These are phyloP conservation scores for Emydomyces testavorans DNA, from an alignment of 2,329 filamentous ascomycete genomes.

Conservation along the genomic window DNA sequence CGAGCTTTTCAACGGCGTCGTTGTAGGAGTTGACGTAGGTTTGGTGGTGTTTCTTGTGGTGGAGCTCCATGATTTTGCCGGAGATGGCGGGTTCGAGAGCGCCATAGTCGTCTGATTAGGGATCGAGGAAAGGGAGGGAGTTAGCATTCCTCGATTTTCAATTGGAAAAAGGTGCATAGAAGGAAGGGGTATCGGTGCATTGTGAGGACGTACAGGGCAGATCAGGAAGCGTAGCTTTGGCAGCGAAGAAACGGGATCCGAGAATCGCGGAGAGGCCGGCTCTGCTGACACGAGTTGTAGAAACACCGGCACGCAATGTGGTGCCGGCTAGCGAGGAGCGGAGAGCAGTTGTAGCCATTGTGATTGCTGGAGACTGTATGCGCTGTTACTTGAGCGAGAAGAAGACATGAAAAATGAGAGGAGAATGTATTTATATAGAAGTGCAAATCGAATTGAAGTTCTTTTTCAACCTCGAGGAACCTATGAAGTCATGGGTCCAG, in stretches of 20 bases:
- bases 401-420: neutral
- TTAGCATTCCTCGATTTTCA: neutral
- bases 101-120: conserved; percentile 74
- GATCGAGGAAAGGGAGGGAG: neutral
- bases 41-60: conserved; percentile 89
- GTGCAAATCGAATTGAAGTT: too few species aligned
- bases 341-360: conserved; percentile 48
- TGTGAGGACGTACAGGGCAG: conserved; percentile 53
- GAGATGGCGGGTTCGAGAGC: conserved; percentile 78
- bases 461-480: too few species aligned
- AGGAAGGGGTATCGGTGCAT: neutral
- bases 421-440: too few species aligned
- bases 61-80: conserved; percentile 89
- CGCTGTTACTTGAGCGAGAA: neutral
- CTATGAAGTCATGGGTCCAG: too few species aligned
- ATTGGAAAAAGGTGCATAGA: neutral
- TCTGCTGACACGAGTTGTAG: conserved; percentile 40
- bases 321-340: conserved; percentile 58
- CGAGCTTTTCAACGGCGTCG: conserved; percentile 60
- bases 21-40: conserved; percentile 89
- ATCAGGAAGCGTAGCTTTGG: conserved; percentile 88
- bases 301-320: conserved; percentile 53
- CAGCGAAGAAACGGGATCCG: conserved; percentile 64
- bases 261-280: conserved; percentile 51
- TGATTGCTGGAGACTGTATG: neutral